Percentiles rank a stretch among this genome's conserved stretches.
Evolutionary conservation across 768 basidiomycete species (phyloP).

Genomic region (Hemileccinum rubropunctum): DNA sequence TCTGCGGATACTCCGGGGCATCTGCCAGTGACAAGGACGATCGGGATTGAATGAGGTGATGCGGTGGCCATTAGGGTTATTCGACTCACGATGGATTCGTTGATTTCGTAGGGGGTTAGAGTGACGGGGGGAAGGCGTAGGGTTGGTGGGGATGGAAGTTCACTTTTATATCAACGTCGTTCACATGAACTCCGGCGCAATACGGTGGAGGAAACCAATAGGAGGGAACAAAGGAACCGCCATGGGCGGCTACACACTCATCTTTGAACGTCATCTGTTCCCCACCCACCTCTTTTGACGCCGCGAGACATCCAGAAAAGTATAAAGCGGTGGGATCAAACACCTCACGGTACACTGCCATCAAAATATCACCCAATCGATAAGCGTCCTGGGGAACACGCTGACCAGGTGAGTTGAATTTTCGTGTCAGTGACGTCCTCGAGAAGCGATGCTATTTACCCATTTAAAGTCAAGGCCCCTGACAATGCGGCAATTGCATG

Average conservation of each 20-base stretch:
- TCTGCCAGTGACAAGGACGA: conserved; percentile 10
- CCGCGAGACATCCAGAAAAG: conserved; percentile 2
- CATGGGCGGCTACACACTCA: conserved; percentile 17
- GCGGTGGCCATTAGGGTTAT: background rate
- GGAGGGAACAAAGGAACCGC: background rate
- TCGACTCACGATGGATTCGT: conserved; percentile 12
- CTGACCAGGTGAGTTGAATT: conserved; percentile 12
- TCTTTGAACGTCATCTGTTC: background rate
- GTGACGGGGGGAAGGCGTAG: background rate
- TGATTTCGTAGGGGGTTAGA: background rate
- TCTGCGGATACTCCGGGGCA: conserved; percentile 4
- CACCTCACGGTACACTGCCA: conserved; percentile 2
- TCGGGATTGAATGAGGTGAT: conserved; percentile 2
- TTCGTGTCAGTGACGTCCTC: conserved; percentile 9
- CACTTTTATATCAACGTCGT: conserved; percentile 18
- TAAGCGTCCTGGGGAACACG: conserved; percentile 10
- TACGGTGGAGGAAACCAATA: background rate
- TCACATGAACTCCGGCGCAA: background rate
- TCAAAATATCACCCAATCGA: conserved; percentile 14
- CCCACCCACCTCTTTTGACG: background rate
- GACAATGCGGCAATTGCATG: conserved; percentile 18
- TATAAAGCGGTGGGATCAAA: background rate
- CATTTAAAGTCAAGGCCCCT: conserved; percentile 1
- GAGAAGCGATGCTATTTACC: conserved; percentile 7
- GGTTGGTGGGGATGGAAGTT: background rate